phyloP scores from a whole-genome alignment of 345 rosid species.

The Euphorbia peplus region DNA sequence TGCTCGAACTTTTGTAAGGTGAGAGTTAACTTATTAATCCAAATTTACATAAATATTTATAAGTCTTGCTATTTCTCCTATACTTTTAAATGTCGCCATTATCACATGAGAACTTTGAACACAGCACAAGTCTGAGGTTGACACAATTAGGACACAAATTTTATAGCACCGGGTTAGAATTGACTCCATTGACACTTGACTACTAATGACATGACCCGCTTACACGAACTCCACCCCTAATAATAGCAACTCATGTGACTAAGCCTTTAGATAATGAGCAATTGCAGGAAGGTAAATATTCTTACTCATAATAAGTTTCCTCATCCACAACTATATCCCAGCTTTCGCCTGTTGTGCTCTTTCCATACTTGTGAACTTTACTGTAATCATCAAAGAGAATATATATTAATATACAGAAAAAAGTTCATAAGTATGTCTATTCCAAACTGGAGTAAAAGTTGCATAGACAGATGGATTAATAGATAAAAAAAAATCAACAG shows the following conservation, averaged over 20 bases:
- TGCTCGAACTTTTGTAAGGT: too few species aligned
- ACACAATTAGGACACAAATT: too few species aligned
- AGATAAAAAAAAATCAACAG: not conserved
- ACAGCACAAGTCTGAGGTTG: too few species aligned
- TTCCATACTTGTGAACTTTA: constrained; percentile 96
- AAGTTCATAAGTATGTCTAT: not conserved
- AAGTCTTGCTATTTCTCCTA: too few species aligned
- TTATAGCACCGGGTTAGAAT: too few species aligned
- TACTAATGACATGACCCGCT: too few species aligned
- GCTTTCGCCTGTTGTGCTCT: constrained; percentile 92
- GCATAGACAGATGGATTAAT: not conserved
- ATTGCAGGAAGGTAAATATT: not conserved
- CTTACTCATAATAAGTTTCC: constrained; percentile 92
- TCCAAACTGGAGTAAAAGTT: not conserved
- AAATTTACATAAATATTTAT: too few species aligned
- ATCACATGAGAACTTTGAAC: too few species aligned
- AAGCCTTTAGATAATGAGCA: not conserved
- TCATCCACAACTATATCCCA: constrained; percentile 97
- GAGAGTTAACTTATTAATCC: too few species aligned
- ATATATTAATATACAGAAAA: constrained; percentile 11
- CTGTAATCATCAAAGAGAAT: constrained; percentile 35
- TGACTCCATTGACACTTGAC: too few species aligned
- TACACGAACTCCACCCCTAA: too few species aligned
- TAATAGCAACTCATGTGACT: not conserved
- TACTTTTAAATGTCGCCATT: too few species aligned